These are phyloP conservation scores for Paecilomyces formosus DNA, from an alignment of 2,329 filamentous ascomycete species.

Conservation along the genomic window DNA sequence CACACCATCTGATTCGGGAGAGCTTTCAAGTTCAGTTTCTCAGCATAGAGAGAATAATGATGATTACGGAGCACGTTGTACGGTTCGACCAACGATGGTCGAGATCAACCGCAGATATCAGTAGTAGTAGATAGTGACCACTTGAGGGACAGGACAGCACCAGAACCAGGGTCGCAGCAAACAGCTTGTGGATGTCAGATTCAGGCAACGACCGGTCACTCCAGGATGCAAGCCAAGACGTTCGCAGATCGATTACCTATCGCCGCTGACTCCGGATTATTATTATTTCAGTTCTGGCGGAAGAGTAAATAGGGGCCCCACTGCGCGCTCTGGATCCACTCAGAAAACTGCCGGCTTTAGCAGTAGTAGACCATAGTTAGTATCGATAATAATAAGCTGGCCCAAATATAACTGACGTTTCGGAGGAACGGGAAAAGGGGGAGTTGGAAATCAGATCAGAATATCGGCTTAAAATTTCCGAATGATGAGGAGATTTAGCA, in stretches of 20 bases:
- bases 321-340: not conserved
- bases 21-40: not conserved
- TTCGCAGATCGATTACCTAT: not conserved
- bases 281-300: not conserved
- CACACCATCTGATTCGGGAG: not conserved
- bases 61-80: not conserved
- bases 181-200: not conserved
- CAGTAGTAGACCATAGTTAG: not conserved
- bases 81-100: not conserved
- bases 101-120: not conserved
- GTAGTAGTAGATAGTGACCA: not conserved
- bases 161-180: not conserved
- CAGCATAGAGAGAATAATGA: not conserved
- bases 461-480: not conserved
- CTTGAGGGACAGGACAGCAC: not conserved
- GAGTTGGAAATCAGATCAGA: not conserved
- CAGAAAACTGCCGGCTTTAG: not conserved
- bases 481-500: not conserved
- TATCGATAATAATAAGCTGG: not conserved
- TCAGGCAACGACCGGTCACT: not conserved
- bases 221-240: not conserved
- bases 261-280: not conserved
- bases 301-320: not conserved
- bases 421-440: not conserved
- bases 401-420: constrained; percentile 1